Percentiles rank a stretch among this genome's conserved stretches.
Evolutionary conservation across 371 early-diverging fungal species (phyloP).

Genomic region (Actinomortierella wolfii): DNA sequence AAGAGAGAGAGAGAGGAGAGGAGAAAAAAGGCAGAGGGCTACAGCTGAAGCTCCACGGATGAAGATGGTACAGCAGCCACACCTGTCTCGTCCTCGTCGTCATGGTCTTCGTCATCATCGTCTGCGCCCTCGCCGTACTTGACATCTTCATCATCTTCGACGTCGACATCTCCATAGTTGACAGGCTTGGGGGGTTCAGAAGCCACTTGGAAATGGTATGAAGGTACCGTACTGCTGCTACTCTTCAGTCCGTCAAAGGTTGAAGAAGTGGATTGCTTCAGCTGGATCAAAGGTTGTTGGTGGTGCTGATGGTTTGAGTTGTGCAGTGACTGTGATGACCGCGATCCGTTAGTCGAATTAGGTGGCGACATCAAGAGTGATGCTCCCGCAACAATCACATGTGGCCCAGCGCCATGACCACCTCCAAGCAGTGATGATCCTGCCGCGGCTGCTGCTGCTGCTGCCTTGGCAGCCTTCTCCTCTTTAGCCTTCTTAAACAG

Average conservation of each 20-base stretch:
- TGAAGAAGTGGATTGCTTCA: not conserved
- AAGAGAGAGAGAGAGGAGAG: no score
- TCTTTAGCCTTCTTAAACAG: constrained; percentile 47
- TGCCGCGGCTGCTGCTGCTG: constrained; percentile 17
- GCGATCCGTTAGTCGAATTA: not conserved
- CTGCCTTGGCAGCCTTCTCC: constrained; percentile 15
- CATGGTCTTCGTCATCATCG: constrained; percentile 38
- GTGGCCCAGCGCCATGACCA: constrained; percentile 19
- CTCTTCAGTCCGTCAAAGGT: no score
- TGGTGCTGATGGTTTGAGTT: not conserved
- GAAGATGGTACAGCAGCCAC: constrained; percentile 42
- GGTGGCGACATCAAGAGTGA: constrained; percentile 6
- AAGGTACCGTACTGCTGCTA: not conserved
- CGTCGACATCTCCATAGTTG: constrained; percentile 43
- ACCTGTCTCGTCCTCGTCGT: constrained; percentile 36
- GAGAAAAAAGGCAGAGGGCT: not conserved
- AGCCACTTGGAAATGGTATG: not conserved
- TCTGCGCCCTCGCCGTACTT: constrained; percentile 44
- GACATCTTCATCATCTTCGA: constrained; percentile 45
- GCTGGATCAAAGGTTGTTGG: not conserved
- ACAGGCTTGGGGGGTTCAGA: not conserved
- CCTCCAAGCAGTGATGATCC: constrained; percentile 8
- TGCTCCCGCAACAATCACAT: constrained; percentile 21
- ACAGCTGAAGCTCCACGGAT: constrained; percentile 15
- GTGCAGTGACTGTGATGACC: not conserved